phyloP scores from a whole-genome alignment of 1,284 basidiomycete species.

The Neotropicomus parvogracilis region DNA sequence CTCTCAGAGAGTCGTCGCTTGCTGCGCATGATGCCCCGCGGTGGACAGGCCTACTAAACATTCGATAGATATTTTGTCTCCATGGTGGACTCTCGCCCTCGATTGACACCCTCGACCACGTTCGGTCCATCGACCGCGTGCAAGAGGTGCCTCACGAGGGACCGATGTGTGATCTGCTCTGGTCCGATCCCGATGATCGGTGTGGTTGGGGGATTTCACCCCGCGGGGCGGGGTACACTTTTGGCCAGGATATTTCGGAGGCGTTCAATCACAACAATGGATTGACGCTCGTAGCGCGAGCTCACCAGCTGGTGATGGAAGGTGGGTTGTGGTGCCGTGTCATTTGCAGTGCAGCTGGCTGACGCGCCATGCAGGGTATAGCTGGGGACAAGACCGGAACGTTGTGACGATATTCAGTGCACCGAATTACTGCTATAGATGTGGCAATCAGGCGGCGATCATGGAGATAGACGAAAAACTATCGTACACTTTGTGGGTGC shows the following conservation, averaged over 20 bases:
- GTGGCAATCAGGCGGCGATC: conserved; percentile 99
- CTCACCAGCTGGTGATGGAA: conserved; percentile 98
- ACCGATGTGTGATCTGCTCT: conserved; percentile 98
- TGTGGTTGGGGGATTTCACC: conserved; percentile 99
- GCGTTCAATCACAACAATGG: conserved; percentile 99
- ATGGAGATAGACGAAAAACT: conserved; percentile 99
- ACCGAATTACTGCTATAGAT: conserved; percentile 99
- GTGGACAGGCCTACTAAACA: conserved; percentile 12
- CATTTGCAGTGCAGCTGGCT: not conserved
- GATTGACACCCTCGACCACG: conserved; percentile 99
- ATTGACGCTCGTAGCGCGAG: conserved; percentile 91
- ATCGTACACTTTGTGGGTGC: conserved; percentile 84
- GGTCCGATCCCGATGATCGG: conserved; percentile 99
- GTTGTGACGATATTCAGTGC: conserved; percentile 99
- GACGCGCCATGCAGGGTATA: conserved; percentile 57
- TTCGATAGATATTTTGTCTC: conserved; percentile 90
- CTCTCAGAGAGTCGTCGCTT: conserved; percentile 10
- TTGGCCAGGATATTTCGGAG: conserved; percentile 98
- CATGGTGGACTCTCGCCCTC: conserved; percentile 98
- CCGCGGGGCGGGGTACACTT: conserved; percentile 97
- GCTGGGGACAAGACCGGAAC: conserved; percentile 98
- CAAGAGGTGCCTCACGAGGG: conserved; percentile 99
- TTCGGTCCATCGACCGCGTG: conserved; percentile 96
- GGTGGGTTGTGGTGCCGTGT: conserved; percentile 47
- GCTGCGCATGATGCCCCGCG: not conserved